Conservation (phyloP, 805 yeast genomes). For the Kregervanrija delftensis region DNA sequence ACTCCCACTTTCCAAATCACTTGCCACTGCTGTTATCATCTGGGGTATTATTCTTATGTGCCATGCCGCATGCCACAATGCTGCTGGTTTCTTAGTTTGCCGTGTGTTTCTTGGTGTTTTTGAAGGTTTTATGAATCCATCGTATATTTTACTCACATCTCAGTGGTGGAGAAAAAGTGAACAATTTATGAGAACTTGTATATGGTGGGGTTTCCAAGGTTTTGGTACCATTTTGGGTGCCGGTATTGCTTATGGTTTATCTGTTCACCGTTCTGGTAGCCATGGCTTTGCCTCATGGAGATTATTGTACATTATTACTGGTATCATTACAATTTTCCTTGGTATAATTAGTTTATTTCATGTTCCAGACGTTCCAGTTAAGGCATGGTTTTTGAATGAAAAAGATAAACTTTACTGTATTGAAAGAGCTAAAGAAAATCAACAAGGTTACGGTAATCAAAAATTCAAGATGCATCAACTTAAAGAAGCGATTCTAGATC, state of each 20-base stretch:
- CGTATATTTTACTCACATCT: slow-evolving; percentile 28
- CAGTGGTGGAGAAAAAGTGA: slow-evolving; percentile 24
- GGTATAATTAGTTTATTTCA: slow-evolving; percentile 42
- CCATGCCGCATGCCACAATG: slow-evolving; percentile 37
- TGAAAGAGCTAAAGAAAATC: slow-evolving; percentile 27
- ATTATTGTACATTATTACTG: slow-evolving; percentile 51
- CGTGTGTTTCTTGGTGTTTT: slow-evolving; percentile 43
- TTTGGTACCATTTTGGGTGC: slow-evolving; percentile 44
- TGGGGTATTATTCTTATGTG: slow-evolving; percentile 49
- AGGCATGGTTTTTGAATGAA: slow-evolving; percentile 29
- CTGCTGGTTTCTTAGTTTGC: slow-evolving; percentile 37
- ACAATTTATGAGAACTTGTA: slow-evolving; percentile 20
- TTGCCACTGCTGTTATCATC: slow-evolving; percentile 29
- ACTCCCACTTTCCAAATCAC: slow-evolving; percentile 30
- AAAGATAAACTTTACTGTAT: slow-evolving; percentile 30
- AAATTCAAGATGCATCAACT: slow-evolving; percentile 46
- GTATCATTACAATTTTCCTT: slow-evolving; percentile 46
- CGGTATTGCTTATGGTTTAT: slow-evolving; percentile 47
- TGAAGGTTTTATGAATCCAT: slow-evolving; percentile 27
- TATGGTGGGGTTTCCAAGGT: slow-evolving; percentile 30
- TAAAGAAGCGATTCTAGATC: slow-evolving; percentile 47
- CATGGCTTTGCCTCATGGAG: slow-evolving; percentile 48
- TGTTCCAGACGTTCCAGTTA: slow-evolving; percentile 27
- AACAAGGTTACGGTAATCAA: slow-evolving; percentile 29
- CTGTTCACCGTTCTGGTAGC: not conserved